A percentile compares a stretch with the other conserved stretches of the same genome.
Evolutionary conservation across 805 yeast species (phyloP).

Genomic region (Candida orba): DNA sequence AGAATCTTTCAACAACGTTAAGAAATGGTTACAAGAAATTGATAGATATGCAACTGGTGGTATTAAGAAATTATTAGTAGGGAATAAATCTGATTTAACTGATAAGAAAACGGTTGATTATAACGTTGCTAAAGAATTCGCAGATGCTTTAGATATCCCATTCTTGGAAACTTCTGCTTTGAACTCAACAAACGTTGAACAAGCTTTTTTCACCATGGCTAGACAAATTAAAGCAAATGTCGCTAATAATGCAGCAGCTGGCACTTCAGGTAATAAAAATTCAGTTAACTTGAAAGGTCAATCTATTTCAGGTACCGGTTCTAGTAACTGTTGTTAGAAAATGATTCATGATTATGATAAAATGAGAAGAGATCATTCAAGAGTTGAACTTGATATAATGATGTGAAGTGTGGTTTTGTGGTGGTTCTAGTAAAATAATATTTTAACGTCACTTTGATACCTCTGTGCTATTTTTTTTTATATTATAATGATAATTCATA

Average conservation of each 20-base stretch:
- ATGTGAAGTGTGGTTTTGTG: too few species aligned
- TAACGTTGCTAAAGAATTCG: conserved; percentile 94
- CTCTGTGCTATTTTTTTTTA: too few species aligned
- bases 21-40: conserved; percentile 97
- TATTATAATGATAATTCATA: too few species aligned
- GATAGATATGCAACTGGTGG: conserved; percentile 98
- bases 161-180: conserved; percentile 95
- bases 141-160: conserved; percentile 90
- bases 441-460: too few species aligned
- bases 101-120: conserved; percentile 95
- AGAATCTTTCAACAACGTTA: conserved; percentile 91
- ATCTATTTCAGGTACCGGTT: conserved; percentile 36
- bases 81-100: conserved; percentile 90
- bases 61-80: conserved; percentile 90
- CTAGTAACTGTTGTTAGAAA: conserved; percentile 38
- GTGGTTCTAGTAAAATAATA: too few species aligned
- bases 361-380: too few species aligned
- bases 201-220: conserved; percentile 97
- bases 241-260: conserved; percentile 46
- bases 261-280: conserved; percentile 40
- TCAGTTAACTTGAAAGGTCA: conserved; percentile 72
- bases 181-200: conserved; percentile 94
- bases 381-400: too few species aligned
- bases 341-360: too few species aligned
- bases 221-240: conserved; percentile 95